A percentile compares a stretch with the other conserved stretches of the same genome.
phyloP scores from a whole-genome alignment of 352 stramenopile genomes.

The Elongisporangium prolatum region DNA sequence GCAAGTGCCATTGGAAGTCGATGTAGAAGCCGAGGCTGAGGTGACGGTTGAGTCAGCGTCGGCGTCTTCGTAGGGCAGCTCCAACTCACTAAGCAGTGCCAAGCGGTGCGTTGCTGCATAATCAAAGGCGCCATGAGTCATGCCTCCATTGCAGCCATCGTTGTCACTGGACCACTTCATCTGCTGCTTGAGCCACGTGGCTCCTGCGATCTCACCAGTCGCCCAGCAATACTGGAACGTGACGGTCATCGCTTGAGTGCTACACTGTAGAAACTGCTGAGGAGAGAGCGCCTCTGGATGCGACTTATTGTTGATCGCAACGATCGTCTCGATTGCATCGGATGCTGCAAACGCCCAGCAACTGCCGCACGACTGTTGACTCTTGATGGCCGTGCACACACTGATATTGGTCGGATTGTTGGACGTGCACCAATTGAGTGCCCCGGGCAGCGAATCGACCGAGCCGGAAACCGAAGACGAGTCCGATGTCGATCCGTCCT shows the following conservation, averaged over 20 bases:
- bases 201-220: slow-evolving; percentile 29
- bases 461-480: slow-evolving; percentile 3
- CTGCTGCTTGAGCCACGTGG: slow-evolving; percentile 50
- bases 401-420: slow-evolving; percentile 60
- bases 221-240: slow-evolving; percentile 84
- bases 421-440: slow-evolving; percentile 70
- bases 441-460: slow-evolving; percentile 20
- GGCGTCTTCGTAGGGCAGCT: slow-evolving; percentile 62
- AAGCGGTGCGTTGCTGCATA: slow-evolving; percentile 52
- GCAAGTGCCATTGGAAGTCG: slow-evolving; percentile 30
- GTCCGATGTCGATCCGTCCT: slow-evolving; percentile 3
- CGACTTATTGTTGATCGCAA: slow-evolving; percentile 38
- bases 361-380: slow-evolving; percentile 73
- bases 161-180: slow-evolving; percentile 77
- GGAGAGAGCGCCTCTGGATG: slow-evolving; percentile 55
- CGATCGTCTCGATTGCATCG: slow-evolving; percentile 73
- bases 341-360: slow-evolving; percentile 81
- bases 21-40: not conserved
- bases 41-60: slow-evolving; percentile 19
- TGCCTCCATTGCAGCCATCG: slow-evolving; percentile 61
- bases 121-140: slow-evolving; percentile 69
- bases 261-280: slow-evolving; percentile 80
- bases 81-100: slow-evolving; percentile 51
- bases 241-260: slow-evolving; percentile 51
- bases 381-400: slow-evolving; percentile 74